phyloP scores from a whole-genome alignment of 441 rosid species.

The Aquilaria agallochum region DNA sequence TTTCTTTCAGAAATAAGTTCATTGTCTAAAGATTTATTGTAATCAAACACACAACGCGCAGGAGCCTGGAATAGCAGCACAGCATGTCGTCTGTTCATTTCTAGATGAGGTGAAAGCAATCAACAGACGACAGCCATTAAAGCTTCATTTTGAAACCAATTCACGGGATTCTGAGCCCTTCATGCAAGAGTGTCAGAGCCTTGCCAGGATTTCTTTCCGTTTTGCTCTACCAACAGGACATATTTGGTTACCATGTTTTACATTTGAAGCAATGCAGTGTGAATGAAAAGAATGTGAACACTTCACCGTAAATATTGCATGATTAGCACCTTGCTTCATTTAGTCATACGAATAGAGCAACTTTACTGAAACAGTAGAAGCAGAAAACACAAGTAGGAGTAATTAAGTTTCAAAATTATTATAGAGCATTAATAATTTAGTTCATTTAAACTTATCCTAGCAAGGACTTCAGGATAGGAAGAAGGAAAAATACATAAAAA shows the following conservation, averaged over 20 bases:
- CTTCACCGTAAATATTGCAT: conserved; percentile 88
- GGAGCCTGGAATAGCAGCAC: conserved; percentile 54
- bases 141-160: conserved; percentile 61
- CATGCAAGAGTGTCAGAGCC: conserved; percentile 46
- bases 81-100: conserved; percentile 45
- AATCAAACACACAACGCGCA: conserved; percentile 66
- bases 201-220: conserved; percentile 93
- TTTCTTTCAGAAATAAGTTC: conserved; percentile 35
- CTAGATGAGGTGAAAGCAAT: conserved; percentile 54
- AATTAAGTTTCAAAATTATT: neutral
- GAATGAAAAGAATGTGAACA: conserved; percentile 94
- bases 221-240: conserved; percentile 89
- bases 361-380: conserved; percentile 43
- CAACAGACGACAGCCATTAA: conserved; percentile 47
- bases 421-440: neutral
- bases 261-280: conserved; percentile 86
- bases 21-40: conserved; percentile 69
- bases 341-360: conserved; percentile 82
- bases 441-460: neutral
- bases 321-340: conserved; percentile 85
- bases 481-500: neutral
- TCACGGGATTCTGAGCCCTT: conserved; percentile 32
- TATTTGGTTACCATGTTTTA: conserved; percentile 82
- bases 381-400: neutral
- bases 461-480: neutral